These are phyloP conservation scores for Penicillium flavigenum DNA, from an alignment of 495 filamentous ascomycete species.

Conservation along the genomic window DNA sequence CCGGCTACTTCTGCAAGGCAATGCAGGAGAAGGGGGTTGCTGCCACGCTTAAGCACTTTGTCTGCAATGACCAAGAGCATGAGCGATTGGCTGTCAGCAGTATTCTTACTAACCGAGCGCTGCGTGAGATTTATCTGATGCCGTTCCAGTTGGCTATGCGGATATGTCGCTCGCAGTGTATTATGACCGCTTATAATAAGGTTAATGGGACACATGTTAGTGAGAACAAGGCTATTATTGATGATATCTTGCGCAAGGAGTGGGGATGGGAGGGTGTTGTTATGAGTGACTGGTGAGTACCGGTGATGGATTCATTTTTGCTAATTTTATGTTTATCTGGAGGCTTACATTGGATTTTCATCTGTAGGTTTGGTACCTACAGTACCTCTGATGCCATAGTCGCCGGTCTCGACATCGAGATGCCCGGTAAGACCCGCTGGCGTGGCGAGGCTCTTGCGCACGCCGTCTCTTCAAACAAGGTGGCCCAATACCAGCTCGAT, in stretches of 20 bases:
- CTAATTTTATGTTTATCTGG: slow-evolving; percentile 5
- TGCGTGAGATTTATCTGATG: slow-evolving; percentile 75
- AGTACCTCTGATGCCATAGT: slow-evolving; percentile 64
- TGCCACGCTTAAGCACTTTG: slow-evolving; percentile 77
- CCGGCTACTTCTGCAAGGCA: slow-evolving; percentile 64
- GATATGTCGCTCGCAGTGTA: slow-evolving; percentile 60
- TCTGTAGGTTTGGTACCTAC: slow-evolving; percentile 59
- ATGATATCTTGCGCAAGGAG: slow-evolving; percentile 65
- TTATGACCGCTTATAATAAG: slow-evolving; percentile 78
- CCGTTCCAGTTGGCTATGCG: slow-evolving; percentile 71
- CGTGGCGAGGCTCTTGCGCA: slow-evolving; percentile 60
- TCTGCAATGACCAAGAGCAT: slow-evolving; percentile 79
- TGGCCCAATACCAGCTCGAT: slow-evolving; percentile 57
- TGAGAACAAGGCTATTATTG: slow-evolving; percentile 62
- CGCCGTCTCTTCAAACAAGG: slow-evolving; percentile 59
- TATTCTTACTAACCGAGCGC: slow-evolving; percentile 64
- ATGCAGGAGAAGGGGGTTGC: slow-evolving; percentile 70
- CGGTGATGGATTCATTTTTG: background rate
- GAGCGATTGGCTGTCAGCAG: slow-evolving; percentile 66
- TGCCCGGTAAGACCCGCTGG: slow-evolving; percentile 69
- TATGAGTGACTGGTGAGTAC: slow-evolving; percentile 68
- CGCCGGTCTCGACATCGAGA: slow-evolving; percentile 72
- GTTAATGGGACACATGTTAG: slow-evolving; percentile 70
- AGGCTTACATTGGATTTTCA: background rate
- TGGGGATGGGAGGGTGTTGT: slow-evolving; percentile 69